These are phyloP conservation scores for Paracoccidioides brasiliensis DNA, from an alignment of 2,329 filamentous ascomycete species.

Conservation along the genomic window DNA sequence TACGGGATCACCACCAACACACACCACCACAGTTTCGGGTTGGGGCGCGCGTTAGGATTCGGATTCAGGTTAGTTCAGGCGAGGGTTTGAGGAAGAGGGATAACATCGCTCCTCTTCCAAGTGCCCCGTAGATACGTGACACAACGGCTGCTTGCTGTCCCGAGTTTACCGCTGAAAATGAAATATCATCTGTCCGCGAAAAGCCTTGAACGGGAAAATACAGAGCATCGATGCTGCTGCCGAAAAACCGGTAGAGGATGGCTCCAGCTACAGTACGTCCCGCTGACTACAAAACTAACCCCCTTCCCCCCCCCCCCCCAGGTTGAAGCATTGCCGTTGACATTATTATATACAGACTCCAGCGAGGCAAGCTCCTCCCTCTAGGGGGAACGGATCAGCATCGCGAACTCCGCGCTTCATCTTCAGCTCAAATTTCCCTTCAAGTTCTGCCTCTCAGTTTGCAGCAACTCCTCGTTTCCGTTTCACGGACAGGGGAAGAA, in stretches of 20 bases:
- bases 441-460: constrained; percentile 8
- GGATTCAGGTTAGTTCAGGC: too few species aligned
- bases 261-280: neutral
- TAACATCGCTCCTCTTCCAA: too few species aligned
- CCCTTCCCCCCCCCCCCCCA: neutral
- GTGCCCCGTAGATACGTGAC: too few species aligned
- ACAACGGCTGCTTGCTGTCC: too few species aligned
- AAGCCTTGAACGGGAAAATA: too few species aligned
- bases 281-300: neutral
- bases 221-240: too few species aligned
- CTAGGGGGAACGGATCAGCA: neutral
- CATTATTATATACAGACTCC: neutral
- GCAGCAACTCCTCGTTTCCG: constrained; percentile 12
- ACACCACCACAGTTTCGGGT: too few species aligned
- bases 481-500: constrained; percentile 2
- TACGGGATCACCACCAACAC: too few species aligned
- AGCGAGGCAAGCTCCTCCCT: neutral
- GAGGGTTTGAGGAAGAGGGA: too few species aligned
- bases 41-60: too few species aligned
- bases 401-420: constrained; percentile 8
- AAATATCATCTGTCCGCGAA: too few species aligned
- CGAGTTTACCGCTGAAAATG: too few species aligned
- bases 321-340: neutral
- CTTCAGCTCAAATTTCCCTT: constrained; percentile 8
- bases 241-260: neutral